Percentiles rank a stretch among this genome's conserved stretches.
Evolutionary conservation across 1,139 yeast species (phyloP).

Genomic region (Meyerozyma sp.): DNA sequence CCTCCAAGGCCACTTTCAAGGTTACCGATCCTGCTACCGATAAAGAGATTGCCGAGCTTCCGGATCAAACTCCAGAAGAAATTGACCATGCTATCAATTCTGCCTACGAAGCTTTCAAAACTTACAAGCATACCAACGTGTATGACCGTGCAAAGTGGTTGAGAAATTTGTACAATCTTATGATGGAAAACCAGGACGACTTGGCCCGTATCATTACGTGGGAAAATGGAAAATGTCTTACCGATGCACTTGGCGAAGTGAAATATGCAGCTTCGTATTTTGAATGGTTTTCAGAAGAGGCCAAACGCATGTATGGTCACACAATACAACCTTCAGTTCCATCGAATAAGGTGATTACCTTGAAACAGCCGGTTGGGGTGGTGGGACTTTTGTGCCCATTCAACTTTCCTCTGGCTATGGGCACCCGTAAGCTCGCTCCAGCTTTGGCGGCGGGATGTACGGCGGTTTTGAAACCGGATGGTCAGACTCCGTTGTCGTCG

Average conservation of each 20-base stretch:
- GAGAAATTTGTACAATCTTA: constrained; percentile 54
- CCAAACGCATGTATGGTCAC: constrained; percentile 71
- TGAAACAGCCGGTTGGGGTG: constrained; percentile 53
- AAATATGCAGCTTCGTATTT: constrained; percentile 73
- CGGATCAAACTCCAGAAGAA: constrained; percentile 52
- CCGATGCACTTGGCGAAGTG: constrained; percentile 75
- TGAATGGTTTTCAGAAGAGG: constrained; percentile 87
- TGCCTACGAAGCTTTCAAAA: constrained; percentile 56
- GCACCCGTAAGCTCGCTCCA: constrained; percentile 43
- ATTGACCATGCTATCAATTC: constrained; percentile 56
- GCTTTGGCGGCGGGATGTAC: constrained; percentile 49
- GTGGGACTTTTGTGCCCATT: constrained; percentile 46
- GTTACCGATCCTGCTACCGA: constrained; percentile 77
- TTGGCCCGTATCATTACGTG: constrained; percentile 66
- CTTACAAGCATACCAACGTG: constrained; percentile 54
- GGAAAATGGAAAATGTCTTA: constrained; percentile 80
- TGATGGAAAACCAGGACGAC: constrained; percentile 66
- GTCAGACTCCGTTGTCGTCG: constrained; percentile 40
- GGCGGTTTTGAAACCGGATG: constrained; percentile 41
- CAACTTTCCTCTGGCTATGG: constrained; percentile 47
- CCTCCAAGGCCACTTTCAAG: constrained; percentile 49
- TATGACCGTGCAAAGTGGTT: constrained; percentile 65
- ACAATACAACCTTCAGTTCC: constrained; percentile 61
- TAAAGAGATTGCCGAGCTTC: constrained; percentile 48
- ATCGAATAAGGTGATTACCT: constrained; percentile 54